Evolutionary conservation across 257 asterid genomes (phyloP), one percentile per base, ranked within the genome.

Genomic region (Solanum bulbocastanum): DNA sequence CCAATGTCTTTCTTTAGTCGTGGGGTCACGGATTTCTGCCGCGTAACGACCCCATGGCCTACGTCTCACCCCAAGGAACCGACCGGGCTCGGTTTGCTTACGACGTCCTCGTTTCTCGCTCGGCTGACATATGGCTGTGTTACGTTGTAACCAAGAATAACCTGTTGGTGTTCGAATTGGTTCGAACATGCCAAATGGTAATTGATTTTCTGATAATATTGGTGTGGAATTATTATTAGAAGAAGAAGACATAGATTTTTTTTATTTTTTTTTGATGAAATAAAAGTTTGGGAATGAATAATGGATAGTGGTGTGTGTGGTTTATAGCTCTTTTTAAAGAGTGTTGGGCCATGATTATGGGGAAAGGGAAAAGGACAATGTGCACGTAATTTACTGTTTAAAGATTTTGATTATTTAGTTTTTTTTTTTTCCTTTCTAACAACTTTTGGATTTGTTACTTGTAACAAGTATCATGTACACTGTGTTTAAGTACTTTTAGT

Each of bases 11-110:
- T 97, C 99, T 90, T 96, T 97, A 20, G 99, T 97, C 6, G 93
- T 92, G 36, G 99, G 99, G 90, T 97, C 99, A 73, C 99, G 90
- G 16, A 97, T 97, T 90, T 97, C 99, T 0, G 99, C 99, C 0
- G 99, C 99, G 35, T 95, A 97, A 2, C 99, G 93, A 33, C 99
- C 99, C 99, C 99, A 97, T 2, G 99, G 99, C 82, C 99, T 90
- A 23, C 99, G 87, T 15, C 99, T 66, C 1, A 97, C 98, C 2
- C 99, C 99, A 0, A 97, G 92, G 91, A 95, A 97, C 83, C 99
- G 89, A 35, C 99, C 98, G 1, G 99, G 99, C 71, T 97, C 99
- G 0, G 94, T 93, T 49, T 90, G 94, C 58, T 93, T 95, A 90
- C 94, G 92, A 16, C 98, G 94, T 83, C 98, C 99, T 8, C 99